Percentiles rank a stretch among this genome's conserved stretches.
Conservation (phyloP, 345 rosid species). For the Durio zibethinus region DNA sequence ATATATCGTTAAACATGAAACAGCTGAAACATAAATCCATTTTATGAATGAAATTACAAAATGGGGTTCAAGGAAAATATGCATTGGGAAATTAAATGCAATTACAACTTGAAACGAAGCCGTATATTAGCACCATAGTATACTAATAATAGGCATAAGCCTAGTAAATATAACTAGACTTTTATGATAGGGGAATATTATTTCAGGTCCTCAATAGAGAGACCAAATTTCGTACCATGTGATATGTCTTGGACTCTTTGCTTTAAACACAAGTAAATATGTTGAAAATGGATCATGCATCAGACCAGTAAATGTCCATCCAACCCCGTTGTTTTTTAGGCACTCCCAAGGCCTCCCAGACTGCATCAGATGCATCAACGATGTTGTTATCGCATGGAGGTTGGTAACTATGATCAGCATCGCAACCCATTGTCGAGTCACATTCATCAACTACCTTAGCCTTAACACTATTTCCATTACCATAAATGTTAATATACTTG, state of each 20-base stretch:
- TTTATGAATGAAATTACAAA: too few species aligned
- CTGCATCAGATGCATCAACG: neutral
- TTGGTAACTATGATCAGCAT: neutral
- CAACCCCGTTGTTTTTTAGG: neutral
- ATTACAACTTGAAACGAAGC: neutral
- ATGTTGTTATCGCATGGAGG: constrained; percentile 1
- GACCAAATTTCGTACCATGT: neutral
- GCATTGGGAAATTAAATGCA: too few species aligned
- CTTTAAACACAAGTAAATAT: neutral
- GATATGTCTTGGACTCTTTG: neutral
- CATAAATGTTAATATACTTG: constrained; percentile 19
- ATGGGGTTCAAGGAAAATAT: neutral
- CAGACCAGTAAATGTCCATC: neutral
- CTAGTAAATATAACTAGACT: too few species aligned
- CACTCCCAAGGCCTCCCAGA: constrained; percentile 6
- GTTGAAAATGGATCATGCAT: neutral
- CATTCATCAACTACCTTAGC: constrained; percentile 36
- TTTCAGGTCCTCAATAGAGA: neutral
- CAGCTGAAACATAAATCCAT: neutral
- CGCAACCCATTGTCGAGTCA: constrained; percentile 17
- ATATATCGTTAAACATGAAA: neutral
- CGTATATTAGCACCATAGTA: too few species aligned
- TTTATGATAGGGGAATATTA: neutral
- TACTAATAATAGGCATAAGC: neutral
- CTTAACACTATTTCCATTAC: constrained; percentile 19